A percentile compares a stretch with the other conserved stretches of the same genome.
Conservation (phyloP, 2,329 filamentous ascomycete species). For the Achaetomium macrosporum region DNA sequence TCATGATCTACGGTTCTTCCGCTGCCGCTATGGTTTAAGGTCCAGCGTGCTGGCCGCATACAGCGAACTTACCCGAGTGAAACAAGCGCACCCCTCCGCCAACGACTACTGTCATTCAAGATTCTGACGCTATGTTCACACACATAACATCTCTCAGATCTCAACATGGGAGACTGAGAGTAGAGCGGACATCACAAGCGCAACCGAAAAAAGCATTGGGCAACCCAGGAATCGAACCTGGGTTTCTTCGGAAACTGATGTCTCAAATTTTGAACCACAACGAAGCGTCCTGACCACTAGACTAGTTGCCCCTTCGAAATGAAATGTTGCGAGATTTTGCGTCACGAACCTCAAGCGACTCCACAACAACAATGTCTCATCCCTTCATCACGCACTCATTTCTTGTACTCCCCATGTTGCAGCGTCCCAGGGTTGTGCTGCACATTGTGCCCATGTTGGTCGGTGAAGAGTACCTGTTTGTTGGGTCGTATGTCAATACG, state of each 20-base stretch:
- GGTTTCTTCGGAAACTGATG: slow-evolving; percentile 10
- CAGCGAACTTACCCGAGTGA: no score
- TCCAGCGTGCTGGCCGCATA: no score
- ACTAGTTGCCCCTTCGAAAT: slow-evolving; percentile 11
- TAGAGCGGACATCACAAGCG: no score
- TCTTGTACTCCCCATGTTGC: slow-evolving; percentile 26
- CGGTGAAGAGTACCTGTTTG: slow-evolving; percentile 32
- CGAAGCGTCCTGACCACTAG: slow-evolving; percentile 18
- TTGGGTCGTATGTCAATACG: background rate
- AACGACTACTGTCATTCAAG: no score
- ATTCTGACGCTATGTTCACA: no score
- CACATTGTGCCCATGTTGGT: slow-evolving; percentile 35
- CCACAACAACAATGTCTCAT: no score
- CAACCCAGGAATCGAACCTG: slow-evolving; percentile 16
- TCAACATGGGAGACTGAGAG: no score
- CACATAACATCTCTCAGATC: no score
- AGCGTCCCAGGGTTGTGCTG: slow-evolving; percentile 35
- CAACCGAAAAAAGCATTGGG: slow-evolving; percentile 4
- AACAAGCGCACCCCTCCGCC: no score
- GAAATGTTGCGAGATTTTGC: background rate
- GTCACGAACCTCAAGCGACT: no score
- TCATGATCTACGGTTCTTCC: no score
- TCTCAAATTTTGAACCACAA: slow-evolving; percentile 4
- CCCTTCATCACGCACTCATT: slow-evolving; percentile 30
- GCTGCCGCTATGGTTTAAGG: no score